Base-by-base conservation (phyloP, 2,329 filamentous ascomycete genomes). In the Chrysosporium keratinophilum region DNA sequence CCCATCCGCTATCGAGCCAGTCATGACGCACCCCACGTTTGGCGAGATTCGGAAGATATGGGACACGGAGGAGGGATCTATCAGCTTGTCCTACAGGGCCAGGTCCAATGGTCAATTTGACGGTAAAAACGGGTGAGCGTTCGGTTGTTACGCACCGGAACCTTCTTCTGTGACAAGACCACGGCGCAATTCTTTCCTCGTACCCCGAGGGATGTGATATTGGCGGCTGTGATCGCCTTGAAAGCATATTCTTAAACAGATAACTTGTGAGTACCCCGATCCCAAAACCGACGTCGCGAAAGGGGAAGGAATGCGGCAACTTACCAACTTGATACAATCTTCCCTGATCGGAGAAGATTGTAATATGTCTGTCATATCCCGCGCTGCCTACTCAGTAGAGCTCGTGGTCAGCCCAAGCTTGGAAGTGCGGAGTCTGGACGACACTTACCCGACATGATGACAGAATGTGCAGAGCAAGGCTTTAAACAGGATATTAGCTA, bases 321-420 rank as follows among this genome's bases (percentile, higher is more conserved):
- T 68, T 81, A 97, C 93, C 93, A 73, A 98, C 93, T 96, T 98
- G 93, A 73, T 97, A 98, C 71, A 98, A 79, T 71, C 93, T 84
- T 68, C 93, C 93, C 76, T 96, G 90, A 73, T 98, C 93, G 58
- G 93, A 96, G 78, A 98, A 98, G 79, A 98, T 97, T 70, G 93
- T 98, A 68, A 98, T 98, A 76, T 98, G 93, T 78, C 93, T 83
- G 76, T 98, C 93, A 76, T 94, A 97, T 68, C 88, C 90, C 74
- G 87, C 85, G 75, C 83, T 86, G 73, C 84, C 85, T 88, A 65
- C 61, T 59, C 59, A 59, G 54, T 62, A 61, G 54, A 57, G 58
- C 54, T 60, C 61, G 63, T 63, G 50, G 34, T 53, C 50, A 46
- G 52, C 51, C 45, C 52, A 57, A 55, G 47, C 50, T 35, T 31